These are phyloP conservation scores for Chaetomium cochliodes DNA, from an alignment of 495 filamentous ascomycete genomes.

Conservation along the genomic window DNA sequence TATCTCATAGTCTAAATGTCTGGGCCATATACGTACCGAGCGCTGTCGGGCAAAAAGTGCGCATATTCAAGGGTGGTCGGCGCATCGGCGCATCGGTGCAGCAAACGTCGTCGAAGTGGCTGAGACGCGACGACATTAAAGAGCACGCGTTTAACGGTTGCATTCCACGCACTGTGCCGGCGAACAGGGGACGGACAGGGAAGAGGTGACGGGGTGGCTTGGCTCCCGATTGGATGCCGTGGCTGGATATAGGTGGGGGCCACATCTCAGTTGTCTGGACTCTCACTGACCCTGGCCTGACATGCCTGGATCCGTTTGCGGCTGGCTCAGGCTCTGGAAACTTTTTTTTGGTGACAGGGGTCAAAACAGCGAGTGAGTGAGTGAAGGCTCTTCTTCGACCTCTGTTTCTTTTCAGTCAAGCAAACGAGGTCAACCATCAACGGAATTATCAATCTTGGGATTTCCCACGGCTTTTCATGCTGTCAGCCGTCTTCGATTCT, in stretches of 20 bases:
- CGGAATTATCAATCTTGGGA: not conserved
- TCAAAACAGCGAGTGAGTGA: not conserved
- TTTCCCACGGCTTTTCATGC: not conserved
- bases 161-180: constrained; percentile 3
- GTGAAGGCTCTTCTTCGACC: not conserved
- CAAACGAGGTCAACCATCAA: not conserved
- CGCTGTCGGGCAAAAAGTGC: not conserved
- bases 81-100: constrained; percentile 7
- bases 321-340: not conserved
- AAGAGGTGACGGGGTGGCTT: not conserved
- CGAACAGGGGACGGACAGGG: not conserved
- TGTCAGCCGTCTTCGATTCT: not conserved
- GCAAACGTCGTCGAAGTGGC: constrained; percentile 14
- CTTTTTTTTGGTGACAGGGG: constrained; percentile 12
- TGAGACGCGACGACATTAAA: constrained; percentile 8
- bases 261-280: not conserved
- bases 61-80: not conserved
- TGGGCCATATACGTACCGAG: constrained; percentile 5
- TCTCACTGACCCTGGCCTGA: too few relatives aligned
- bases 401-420: not conserved
- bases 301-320: not conserved
- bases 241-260: not conserved
- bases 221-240: constrained; percentile 2
- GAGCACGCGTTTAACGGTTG: constrained; percentile 9
- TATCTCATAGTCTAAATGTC: not conserved